Evolutionary conservation across 352 stramenopile species (phyloP).

Genomic region (Lagenidium sp.): DNA sequence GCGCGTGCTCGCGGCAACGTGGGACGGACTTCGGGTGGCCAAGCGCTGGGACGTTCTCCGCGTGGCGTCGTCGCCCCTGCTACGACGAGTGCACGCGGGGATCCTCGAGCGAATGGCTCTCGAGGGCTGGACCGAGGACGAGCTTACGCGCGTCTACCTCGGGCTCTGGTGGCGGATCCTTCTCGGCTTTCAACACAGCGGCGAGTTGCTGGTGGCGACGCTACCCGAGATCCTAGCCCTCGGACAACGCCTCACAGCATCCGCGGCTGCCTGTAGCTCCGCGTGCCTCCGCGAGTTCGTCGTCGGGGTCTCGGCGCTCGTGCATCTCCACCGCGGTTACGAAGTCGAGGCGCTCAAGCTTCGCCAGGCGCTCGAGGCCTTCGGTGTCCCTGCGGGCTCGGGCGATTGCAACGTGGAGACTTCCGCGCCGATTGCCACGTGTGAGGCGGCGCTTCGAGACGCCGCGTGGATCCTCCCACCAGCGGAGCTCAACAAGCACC

Average conservation of each 20-base stretch:
- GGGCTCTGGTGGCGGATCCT: slow-evolving; percentile 56
- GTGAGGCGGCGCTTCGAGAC: slow-evolving; percentile 25
- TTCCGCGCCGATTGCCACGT: slow-evolving; percentile 7
- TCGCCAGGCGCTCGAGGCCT: slow-evolving; percentile 22
- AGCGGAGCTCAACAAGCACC: slow-evolving; percentile 23
- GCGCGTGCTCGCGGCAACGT: slow-evolving; percentile 38
- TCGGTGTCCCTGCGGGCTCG: no score
- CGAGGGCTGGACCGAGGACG: slow-evolving; percentile 9
- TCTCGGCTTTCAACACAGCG: slow-evolving; percentile 69
- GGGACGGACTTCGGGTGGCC: slow-evolving; percentile 57
- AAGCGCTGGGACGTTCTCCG: slow-evolving; percentile 66
- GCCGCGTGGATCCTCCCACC: slow-evolving; percentile 52
- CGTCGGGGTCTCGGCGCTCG: no score
- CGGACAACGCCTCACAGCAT: no score
- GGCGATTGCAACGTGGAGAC: no score
- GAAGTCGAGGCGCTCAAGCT: slow-evolving; percentile 42
- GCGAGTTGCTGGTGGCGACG: slow-evolving; percentile 38
- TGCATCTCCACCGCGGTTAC: slow-evolving; percentile 61
- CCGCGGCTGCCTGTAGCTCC: no score
- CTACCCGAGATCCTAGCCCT: no score
- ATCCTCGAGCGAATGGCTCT: slow-evolving; percentile 19
- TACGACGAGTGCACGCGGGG: slow-evolving; percentile 23
- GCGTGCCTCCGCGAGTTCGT: no score
- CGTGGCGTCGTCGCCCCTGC: slow-evolving; percentile 24
- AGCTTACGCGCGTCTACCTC: slow-evolving; percentile 16